A percentile compares a stretch with the other conserved stretches of the same genome.
Evolutionary conservation across 2,329 filamentous ascomycete species (phyloP).

Genomic region (Exophiala sideris): DNA sequence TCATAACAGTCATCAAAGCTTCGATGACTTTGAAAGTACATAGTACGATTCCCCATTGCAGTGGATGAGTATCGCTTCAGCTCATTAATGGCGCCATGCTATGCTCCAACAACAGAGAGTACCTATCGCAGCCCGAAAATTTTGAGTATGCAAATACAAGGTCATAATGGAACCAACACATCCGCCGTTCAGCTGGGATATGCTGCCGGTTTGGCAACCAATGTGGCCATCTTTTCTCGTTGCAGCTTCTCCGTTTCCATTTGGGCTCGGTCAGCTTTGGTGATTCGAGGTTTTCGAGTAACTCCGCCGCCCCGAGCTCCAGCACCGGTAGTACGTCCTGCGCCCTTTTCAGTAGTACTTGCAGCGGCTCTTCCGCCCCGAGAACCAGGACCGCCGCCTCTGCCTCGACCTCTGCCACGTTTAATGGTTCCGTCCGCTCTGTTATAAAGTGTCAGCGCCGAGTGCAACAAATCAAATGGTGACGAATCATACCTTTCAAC

Average conservation of each 20-base stretch:
- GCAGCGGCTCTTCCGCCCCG: constrained; percentile 38
- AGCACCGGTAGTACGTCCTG: constrained; percentile 22
- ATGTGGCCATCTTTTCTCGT: constrained; percentile 54
- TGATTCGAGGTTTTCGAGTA: constrained; percentile 77
- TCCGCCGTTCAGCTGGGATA: constrained; percentile 9
- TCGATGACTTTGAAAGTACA: background rate
- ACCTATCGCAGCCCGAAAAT: background rate
- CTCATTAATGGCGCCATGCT: background rate
- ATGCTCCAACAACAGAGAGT: background rate
- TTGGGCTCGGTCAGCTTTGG: constrained; percentile 77
- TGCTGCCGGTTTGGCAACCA: constrained; percentile 30
- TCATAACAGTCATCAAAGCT: background rate
- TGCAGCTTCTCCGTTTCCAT: constrained; percentile 79
- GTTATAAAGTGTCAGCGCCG: constrained; percentile 21
- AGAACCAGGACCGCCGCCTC: constrained; percentile 46
- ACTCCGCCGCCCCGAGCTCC: constrained; percentile 45
- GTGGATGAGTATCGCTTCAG: background rate
- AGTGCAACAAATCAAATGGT: constrained; percentile 34
- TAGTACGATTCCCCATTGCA: background rate
- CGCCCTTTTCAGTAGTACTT: constrained; percentile 22
- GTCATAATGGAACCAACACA: background rate
- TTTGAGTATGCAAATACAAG: background rate
- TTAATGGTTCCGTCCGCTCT: constrained; percentile 67
- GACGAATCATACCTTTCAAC: constrained; percentile 55
- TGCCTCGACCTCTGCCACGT: constrained; percentile 55